Conservation (phyloP, 768 basidiomycete genomes). For the Auriscalpium vulgare region DNA sequence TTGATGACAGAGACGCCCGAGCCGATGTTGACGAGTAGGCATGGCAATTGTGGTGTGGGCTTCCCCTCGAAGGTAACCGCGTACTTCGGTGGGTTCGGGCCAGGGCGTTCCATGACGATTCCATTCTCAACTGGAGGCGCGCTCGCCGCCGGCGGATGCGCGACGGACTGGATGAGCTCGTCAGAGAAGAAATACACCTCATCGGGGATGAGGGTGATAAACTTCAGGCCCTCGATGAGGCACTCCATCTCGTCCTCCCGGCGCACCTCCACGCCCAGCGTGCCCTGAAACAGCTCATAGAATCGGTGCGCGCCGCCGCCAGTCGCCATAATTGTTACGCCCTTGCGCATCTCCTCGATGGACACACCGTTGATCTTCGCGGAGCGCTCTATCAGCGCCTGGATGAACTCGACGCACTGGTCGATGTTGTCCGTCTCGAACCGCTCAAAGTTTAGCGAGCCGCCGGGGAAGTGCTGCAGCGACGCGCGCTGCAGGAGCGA, state of each 20-base stretch:
- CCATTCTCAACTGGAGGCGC: constrained; percentile 7
- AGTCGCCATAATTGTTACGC: constrained; percentile 93
- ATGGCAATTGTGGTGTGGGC: constrained; percentile 86
- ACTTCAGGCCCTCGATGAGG: constrained; percentile 90
- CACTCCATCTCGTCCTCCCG: constrained; percentile 99
- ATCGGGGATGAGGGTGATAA: constrained; percentile 91
- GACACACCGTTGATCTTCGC: constrained; percentile 81
- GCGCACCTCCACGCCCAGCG: constrained; percentile 76
- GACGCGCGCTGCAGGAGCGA: constrained; percentile 62
- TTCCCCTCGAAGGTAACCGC: constrained; percentile 81
- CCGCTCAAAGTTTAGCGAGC: constrained; percentile 93
- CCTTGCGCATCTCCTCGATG: constrained; percentile 82
- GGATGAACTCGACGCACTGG: constrained; percentile 80
- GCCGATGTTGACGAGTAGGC: constrained; percentile 95
- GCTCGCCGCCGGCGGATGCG: constrained; percentile 25
- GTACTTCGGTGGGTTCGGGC: constrained; percentile 84
- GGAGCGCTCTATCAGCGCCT: constrained; percentile 77
- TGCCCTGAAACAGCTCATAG: constrained; percentile 69
- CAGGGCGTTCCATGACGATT: constrained; percentile 64
- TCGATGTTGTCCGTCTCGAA: constrained; percentile 91
- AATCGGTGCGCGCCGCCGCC: constrained; percentile 97
- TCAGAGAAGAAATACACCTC: constrained; percentile 99
- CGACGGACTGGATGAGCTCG: constrained; percentile 75
- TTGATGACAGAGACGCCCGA: constrained; percentile 97
- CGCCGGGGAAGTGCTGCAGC: constrained; percentile 85